Base-by-base conservation (phyloP, 768 basidiomycete species). In the Suillus lakei region DNA sequence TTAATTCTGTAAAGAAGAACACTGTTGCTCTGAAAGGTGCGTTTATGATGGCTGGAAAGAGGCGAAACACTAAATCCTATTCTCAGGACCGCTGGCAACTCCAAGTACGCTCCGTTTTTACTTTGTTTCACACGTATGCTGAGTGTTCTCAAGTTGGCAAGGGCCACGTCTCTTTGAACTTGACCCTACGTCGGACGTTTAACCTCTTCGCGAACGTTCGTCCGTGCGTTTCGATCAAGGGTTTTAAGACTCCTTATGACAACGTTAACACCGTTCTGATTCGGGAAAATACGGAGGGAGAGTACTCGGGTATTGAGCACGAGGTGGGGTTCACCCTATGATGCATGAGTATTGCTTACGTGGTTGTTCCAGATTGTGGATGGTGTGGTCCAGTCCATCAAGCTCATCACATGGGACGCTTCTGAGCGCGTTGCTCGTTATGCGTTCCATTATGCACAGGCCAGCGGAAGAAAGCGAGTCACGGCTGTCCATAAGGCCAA, bases 401-500 rank as follows among this genome's bases (percentile, higher is more conserved):
- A 99, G 80, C 88, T 99, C 62, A 99, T 99, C 75, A 99, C 98
- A 41, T 96, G 96, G 91, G 92, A 98, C 60, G 98, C 98, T 15
- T 99, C 98, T 5, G 96, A 98, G 78, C 95, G 98, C 61, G 98
- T 99, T 64, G 98, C 98, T 53, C 91, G 96, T 54, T 99, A 99
- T 76, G 98, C 98, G 7, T 99, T 99, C 87, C 87, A 98, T 80
- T 98, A 98, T 72, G 98, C 98, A n/a, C 88, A 91, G 70, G 84
- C 90, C 63, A 89, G 87, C 73, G 93, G 93, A 67, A 83, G 98
- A 68, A 91, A 90, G 77, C 89, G 93, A 71, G 98, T 99, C 67
- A 99, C 97, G 30, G 98, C 98, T 48, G 98, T 99, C 32, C 98
- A 99, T 85, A 99, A 99, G 82, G 98, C 98, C 28, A 98, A 97